A percentile compares a stretch with the other conserved stretches of the same genome.
These are phyloP conservation scores for Verbena officinalis DNA, from an alignment of 257 asterid genomes.

Conservation along the genomic window DNA sequence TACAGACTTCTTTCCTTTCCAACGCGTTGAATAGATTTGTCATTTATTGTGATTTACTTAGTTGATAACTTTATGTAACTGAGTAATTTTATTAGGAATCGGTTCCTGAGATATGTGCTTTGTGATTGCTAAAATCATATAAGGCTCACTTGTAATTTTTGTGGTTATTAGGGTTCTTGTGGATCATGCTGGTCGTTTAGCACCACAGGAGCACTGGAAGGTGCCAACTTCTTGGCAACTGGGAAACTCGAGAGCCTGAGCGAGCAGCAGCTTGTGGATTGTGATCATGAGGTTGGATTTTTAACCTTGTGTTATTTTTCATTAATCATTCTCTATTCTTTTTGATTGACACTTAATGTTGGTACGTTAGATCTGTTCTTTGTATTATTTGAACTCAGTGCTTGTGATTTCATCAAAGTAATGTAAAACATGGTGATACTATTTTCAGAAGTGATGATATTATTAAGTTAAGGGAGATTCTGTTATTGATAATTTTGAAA, in stretches of 20 bases:
- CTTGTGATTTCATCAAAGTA: background rate
- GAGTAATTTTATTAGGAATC: background rate
- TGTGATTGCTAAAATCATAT: background rate
- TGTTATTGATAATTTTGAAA: too few species aligned
- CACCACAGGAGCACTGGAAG: constrained; percentile 89
- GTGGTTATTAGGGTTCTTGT: constrained; percentile 67
- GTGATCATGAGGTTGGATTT: constrained; percentile 78
- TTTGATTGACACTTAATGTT: constrained; percentile 1
- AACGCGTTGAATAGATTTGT: background rate
- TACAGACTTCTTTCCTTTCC: background rate
- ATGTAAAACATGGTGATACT: background rate
- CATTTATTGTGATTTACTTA: background rate
- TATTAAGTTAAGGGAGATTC: too few species aligned
- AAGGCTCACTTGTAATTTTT: constrained; percentile 6
- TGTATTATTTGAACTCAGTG: background rate
- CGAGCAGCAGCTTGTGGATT: constrained; percentile 93
- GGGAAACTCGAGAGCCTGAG: constrained; percentile 87
- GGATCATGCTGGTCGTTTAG: constrained; percentile 97
- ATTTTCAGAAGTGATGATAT: background rate
- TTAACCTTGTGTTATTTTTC: constrained; percentile 11
- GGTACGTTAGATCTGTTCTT: background rate
- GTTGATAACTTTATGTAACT: background rate
- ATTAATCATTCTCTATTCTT: background rate
- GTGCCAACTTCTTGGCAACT: constrained; percentile 79
- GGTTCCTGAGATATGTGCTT: constrained; percentile 1